These are phyloP conservation scores for Ulmus americana DNA, from an alignment of 331 rosid species.

Conservation along the genomic window DNA sequence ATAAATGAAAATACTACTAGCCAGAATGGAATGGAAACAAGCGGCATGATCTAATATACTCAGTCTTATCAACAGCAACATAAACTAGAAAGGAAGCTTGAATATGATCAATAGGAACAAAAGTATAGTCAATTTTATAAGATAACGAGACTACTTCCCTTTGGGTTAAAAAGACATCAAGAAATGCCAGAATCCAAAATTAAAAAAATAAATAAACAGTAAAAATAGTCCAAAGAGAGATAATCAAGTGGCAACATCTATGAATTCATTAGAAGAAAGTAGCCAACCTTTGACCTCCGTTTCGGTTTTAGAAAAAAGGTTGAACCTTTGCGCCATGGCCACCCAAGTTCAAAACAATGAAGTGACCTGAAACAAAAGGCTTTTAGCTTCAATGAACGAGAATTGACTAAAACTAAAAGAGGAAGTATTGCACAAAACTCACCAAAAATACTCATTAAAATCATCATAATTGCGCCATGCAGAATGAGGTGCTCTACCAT, in stretches of 20 bases:
- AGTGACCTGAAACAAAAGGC: slow-evolving; percentile 55
- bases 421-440: slow-evolving; percentile 18
- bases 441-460: slow-evolving; percentile 93
- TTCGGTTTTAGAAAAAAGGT: slow-evolving; percentile 72
- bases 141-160: too few species aligned
- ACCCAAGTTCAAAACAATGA: slow-evolving; percentile 79
- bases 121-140: too few species aligned
- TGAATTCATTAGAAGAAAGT: background rate
- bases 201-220: background rate
- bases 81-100: too few species aligned
- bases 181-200: background rate
- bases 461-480: slow-evolving; percentile 99
- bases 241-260: background rate
- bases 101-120: too few species aligned
- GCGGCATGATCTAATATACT: too few species aligned
- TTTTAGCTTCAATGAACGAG: slow-evolving; percentile 18
- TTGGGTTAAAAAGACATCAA: too few species aligned
- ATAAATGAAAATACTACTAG: too few species aligned
- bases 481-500: slow-evolving; percentile 90
- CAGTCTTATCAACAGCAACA: too few species aligned
- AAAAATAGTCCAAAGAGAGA: background rate
- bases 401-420: background rate
- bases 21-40: too few species aligned
- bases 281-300: slow-evolving; percentile 61
- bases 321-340: slow-evolving; percentile 71